Evolutionary conservation across 495 filamentous ascomycete species (phyloP).

Genomic region (Neurospora sp.): DNA sequence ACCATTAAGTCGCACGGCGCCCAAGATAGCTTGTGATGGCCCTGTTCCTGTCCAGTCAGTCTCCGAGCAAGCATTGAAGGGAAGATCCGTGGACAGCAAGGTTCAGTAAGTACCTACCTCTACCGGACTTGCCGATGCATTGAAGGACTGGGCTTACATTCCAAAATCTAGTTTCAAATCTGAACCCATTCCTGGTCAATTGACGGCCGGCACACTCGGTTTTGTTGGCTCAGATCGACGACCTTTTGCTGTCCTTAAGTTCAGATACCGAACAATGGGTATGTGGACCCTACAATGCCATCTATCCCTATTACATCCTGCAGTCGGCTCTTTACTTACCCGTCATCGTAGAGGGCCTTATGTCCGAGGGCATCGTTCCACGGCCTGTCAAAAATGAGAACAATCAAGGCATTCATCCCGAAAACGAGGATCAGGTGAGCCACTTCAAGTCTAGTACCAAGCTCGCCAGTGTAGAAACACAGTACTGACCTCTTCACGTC

Average conservation of each 20-base stretch:
- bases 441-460: background rate
- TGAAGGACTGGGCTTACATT: background rate
- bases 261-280: slow-evolving; percentile 10
- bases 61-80: slow-evolving; percentile 8
- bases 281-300: background rate
- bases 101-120: background rate
- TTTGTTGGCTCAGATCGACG: background rate
- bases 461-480: background rate
- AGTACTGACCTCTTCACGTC: background rate
- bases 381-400: background rate
- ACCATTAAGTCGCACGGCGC: too few species aligned
- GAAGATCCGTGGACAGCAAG: slow-evolving; percentile 1
- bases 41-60: background rate
- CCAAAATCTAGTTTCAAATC: background rate
- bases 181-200: background rate
- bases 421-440: background rate
- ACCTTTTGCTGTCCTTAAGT: slow-evolving; percentile 10
- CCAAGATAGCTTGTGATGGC: too few species aligned
- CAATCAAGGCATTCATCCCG: background rate
- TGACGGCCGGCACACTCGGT: background rate
- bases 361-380: slow-evolving; percentile 1
- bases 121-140: too few species aligned
- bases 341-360: slow-evolving; percentile 3
- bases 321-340: background rate
- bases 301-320: background rate